Evolutionary conservation across 441 rosid genomes (phyloP), one percentile per base, ranked within the genome.

Genomic region (Manihot esculenta): DNA sequence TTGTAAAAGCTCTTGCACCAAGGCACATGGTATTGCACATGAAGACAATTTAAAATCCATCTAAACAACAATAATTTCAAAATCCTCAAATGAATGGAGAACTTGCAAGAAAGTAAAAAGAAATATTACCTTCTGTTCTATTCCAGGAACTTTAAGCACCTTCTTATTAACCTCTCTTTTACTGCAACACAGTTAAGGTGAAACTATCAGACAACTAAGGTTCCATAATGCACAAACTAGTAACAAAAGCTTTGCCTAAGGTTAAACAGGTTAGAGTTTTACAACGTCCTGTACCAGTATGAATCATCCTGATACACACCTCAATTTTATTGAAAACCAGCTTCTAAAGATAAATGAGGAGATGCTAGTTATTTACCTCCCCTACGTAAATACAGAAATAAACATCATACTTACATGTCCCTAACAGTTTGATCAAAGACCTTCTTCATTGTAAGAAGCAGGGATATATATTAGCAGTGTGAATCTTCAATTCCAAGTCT

Each of bases 81-180:
- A 41, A 35, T 69, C 24, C 56, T 38, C 45, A 24, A 63, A n/a
- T 62, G 17, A 30, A 42, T 24, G 45, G n/a, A 26, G 24, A 44
- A 41, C 26, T 57, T 7, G 17, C 18, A 56, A 20, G 6, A 20
- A 15, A 53, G n/a, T n/a, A n/a, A 0, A 7, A 35, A 11, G 23
- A 42, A n/a, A 35, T 5, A 51, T 72, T 77, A 93, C 97, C 97
- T 93, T 96, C 78, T 93, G 99, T 69, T 96, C 99, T 65, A 93
- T 83, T 53, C 96, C 96, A 62, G 99, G 98, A 72, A 96, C 97
- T 84, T 96, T 96, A 68, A 96, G 98, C 72, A 96, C 98, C 80
- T 96, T 96, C 89, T 93, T 93, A 76, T 96, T 96, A 57, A 96
- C 98, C 84, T 78, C 99, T 84, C 99, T 88, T 86, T 93, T 96